Evolutionary conservation across 1,139 yeast genomes (phyloP), one percentile per base, ranked within the genome.

Genomic region (Hansenula sp.): DNA sequence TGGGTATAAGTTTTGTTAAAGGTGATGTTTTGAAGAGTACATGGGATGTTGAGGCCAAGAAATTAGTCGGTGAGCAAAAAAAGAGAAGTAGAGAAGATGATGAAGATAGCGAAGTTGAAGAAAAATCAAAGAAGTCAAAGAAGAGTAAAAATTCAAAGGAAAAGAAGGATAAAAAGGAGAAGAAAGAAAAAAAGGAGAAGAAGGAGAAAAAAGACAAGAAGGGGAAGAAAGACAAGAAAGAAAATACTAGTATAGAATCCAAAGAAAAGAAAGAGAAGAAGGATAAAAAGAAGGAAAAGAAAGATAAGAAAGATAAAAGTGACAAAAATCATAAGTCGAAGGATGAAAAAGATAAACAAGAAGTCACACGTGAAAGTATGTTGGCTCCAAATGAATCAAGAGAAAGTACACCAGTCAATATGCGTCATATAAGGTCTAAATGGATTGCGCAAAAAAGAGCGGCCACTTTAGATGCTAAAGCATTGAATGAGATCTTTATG

Each of bases 401-500:
- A 33, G 54, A 59, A 2, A 61, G 61, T 24, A 53, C 70, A 7
- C 68, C 70, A 11, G 66, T 67, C 1, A 28, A 28, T 18, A 10
- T 13, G 4, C 38, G 38, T 36, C 38, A 36, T 19, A 36, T 36
- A 3, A 76, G 98, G 59, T 83, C 96, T 16, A 81, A 79, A 61
- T 90, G 89, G 83, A 90, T 91, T 46, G 83, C 76, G 51, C 96
- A 89, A 60, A 91, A 91, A 61, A 76, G 93, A 57, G 95, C 96
- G 8, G 90, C 97, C 1, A 90, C 91, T 0, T 79, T 85, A 82
- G 97, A 91, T 61, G 76, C 85, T 13, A 83, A 88, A 61, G 90
- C 96, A 21, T 75, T 91, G 50, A 89, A 88, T 56, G 98, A 91
- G 64, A 91, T 91, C 47, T 86, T 91, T 62, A 91, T 91, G 98